A percentile compares a stretch with the other conserved stretches of the same genome.
These are phyloP conservation scores for Hypoxylon rubiginosum DNA, from an alignment of 2,329 filamentous ascomycete genomes.

Conservation along the genomic window DNA sequence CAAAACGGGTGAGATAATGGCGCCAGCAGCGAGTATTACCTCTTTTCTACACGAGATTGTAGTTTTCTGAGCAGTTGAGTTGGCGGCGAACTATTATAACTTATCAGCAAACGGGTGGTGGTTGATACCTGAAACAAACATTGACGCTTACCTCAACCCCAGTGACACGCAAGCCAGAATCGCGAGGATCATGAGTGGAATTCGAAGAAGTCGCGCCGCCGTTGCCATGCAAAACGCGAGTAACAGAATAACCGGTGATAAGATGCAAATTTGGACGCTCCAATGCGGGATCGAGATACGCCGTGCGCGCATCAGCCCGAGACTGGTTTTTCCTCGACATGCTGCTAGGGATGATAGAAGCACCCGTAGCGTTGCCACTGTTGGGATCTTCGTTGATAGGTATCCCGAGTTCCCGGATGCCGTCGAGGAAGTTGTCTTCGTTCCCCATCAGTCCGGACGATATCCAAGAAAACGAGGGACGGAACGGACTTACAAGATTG, in stretches of 20 bases:
- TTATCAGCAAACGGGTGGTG: constrained; percentile 11
- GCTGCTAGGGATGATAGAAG: constrained; percentile 55
- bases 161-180: constrained; percentile 40
- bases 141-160: constrained; percentile 56
- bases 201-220: constrained; percentile 27
- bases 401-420: constrained; percentile 55
- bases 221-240: constrained; percentile 51
- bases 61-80: constrained; percentile 35
- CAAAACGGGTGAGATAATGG: constrained; percentile 50
- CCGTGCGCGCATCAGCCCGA: constrained; percentile 56
- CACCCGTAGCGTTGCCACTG: constrained; percentile 54
- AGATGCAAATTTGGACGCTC: constrained; percentile 57
- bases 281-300: constrained; percentile 56
- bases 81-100: constrained; percentile 47
- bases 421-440: constrained; percentile 55
- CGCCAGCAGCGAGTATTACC: constrained; percentile 51
- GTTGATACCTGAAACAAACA: background rate
- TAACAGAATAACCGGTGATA: constrained; percentile 56
- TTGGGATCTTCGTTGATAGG: constrained; percentile 55
- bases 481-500: constrained; percentile 53
- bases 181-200: constrained; percentile 26
- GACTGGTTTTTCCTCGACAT: constrained; percentile 57
- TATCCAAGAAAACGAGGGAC: background rate
- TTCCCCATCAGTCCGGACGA: constrained; percentile 22
- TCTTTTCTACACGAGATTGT: constrained; percentile 49